Evolutionary conservation across 2,329 filamentous ascomycete genomes (phyloP).

Genomic region (Penicillium verrucosum): DNA sequence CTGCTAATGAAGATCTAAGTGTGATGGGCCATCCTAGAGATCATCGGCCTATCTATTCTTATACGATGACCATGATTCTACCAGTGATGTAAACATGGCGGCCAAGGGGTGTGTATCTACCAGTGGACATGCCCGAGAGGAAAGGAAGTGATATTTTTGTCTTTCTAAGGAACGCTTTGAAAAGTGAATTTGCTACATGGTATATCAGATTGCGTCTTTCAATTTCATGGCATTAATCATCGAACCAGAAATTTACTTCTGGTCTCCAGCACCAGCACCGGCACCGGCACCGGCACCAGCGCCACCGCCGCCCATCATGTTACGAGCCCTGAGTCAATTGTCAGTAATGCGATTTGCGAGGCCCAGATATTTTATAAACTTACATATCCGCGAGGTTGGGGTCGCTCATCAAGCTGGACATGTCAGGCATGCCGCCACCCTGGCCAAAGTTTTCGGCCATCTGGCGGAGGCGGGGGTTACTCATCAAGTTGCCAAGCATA

Average conservation of each 20-base stretch:
- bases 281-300: background rate
- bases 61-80: background rate
- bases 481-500: conserved; percentile 88
- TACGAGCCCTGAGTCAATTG: conserved; percentile 53
- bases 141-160: conserved; percentile 7
- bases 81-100: background rate
- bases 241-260: conserved; percentile 16
- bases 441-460: conserved; percentile 76
- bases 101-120: background rate
- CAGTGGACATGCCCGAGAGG: background rate
- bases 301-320: conserved; percentile 61
- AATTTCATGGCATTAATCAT: conserved; percentile 15
- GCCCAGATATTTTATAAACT: conserved; percentile 45
- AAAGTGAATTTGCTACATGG: conserved; percentile 16
- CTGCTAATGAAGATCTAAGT: too few species aligned
- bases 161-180: conserved; percentile 21
- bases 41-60: too few species aligned
- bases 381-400: conserved; percentile 90
- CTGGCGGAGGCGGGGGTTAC: conserved; percentile 80
- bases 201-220: conserved; percentile 20
- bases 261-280: conserved; percentile 11
- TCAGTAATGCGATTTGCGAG: conserved; percentile 4
- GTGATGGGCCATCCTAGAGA: too few species aligned
- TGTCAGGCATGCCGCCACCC: conserved; percentile 84
- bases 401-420: conserved; percentile 83